Base-by-base conservation (phyloP, 2,329 filamentous ascomycete species). In the Dissoconium aciculare region DNA sequence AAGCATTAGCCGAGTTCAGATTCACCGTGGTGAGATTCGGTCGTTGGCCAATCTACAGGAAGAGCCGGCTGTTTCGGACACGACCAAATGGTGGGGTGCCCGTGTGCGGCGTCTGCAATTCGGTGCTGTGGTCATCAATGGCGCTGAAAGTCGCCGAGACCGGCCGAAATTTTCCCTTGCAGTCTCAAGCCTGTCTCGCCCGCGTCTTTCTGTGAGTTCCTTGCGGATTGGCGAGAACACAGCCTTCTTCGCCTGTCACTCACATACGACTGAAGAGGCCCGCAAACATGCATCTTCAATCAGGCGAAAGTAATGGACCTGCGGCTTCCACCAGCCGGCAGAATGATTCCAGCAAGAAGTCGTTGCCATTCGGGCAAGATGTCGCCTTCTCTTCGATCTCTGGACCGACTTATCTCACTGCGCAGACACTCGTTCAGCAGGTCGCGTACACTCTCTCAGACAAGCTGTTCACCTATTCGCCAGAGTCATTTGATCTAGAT, bases 401-500 rank as follows among this genome's bases (percentile, higher is more conserved):
- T 37, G 89, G 87, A 11, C 81, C 87, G 43, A 89, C 81, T 33
- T 98, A 98, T 59, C 70, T 87, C 38, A 95, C 87, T 24, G 81
- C 84, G 16, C 89, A 98, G 61, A 74, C 83, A 13, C 71, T 98
- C 33, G 78, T 95, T 42, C 89, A 98, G 63, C 89, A 98, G 60
- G 78, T 95, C 42, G 83, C 87, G 38, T 98, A 93, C 62, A 72
- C 81, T 41, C 69, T 98, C 38, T 95, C 87, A 34, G 85, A 95
- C 66, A 93, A 92, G 67, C 75, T 95, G 60, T 98, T 93, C 63
- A 80, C 85, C 34, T 95, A 92, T 65, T 95, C 87, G 3, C 83
- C 85, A 15, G 81, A 92, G 50, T 80, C 82, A 10, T 95, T 94
- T 51, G 81, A 91, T 53, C 69, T 98, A 41, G 87, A 95, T 55